Evolutionary conservation across 257 asterid genomes (phyloP).

Genomic region (Solanum megistacrolobum): DNA sequence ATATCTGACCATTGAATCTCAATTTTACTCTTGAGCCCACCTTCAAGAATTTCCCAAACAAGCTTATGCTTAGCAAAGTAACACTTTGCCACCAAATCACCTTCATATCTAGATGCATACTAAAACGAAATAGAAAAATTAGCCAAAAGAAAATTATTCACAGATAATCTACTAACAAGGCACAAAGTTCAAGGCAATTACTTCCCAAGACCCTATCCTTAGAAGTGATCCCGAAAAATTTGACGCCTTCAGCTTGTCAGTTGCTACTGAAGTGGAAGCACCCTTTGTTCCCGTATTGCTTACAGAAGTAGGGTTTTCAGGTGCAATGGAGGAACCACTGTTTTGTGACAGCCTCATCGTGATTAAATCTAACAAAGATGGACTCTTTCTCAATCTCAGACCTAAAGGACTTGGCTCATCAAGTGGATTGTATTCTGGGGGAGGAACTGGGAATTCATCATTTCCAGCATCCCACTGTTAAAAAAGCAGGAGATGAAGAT

Average conservation of each 20-base stretch:
- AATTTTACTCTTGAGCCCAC: conserved; percentile 76
- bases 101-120: conserved; percentile 68
- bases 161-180: neutral
- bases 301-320: conserved; percentile 6
- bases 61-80: conserved; percentile 85
- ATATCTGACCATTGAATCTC: conserved; percentile 90
- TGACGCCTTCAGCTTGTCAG: conserved; percentile 76
- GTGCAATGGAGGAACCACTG: conserved; percentile 4
- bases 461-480: conserved; percentile 26
- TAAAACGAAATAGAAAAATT: conserved; percentile 26
- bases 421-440: conserved; percentile 43
- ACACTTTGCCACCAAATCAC: conserved; percentile 90
- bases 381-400: conserved; percentile 58
- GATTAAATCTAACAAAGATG: conserved; percentile 64
- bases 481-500: neutral
- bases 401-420: conserved; percentile 83
- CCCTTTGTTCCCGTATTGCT: conserved; percentile 29
- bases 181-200: conserved; percentile 9
- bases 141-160: conserved; percentile 1
- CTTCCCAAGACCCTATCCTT: conserved; percentile 92
- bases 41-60: conserved; percentile 91
- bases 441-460: conserved; percentile 18
- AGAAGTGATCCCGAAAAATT: conserved; percentile 55
- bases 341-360: conserved; percentile 51
- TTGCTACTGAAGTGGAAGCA: conserved; percentile 19